Base-by-base conservation (phyloP, 2,329 filamentous ascomycete genomes). In the Bipolaris bicolor region DNA sequence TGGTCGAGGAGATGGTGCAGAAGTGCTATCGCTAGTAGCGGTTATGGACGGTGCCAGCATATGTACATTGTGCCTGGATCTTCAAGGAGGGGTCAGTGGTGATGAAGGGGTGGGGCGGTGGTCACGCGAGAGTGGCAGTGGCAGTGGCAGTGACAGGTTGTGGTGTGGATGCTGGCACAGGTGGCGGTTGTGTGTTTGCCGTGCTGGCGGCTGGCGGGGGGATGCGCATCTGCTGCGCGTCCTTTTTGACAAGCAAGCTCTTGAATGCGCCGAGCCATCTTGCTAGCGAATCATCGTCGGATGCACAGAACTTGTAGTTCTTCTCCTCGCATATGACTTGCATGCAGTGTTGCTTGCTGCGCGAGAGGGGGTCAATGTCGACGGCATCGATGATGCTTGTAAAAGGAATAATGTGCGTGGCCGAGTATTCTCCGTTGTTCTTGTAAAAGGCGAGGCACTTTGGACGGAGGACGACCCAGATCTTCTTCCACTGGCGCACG, bases 301-400 rank as follows among this genome's bases (percentile, higher is more conserved):
- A 82, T 0, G 92, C 79, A 62, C 79, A 81, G 65, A 83, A 80
- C 11, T 81, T 75, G 60, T 81, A 81, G 67, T 81, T 82, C 61
- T 80, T 95, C 72, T 98, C 94, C 68, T 97, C 94, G 34, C 90
- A 91, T 70, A 99, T 97, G 68, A 98, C 85, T 77, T 98, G 94
- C 74, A 98, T 83, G 76, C 95, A 98, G 72, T 90, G 88, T 45
- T 83, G 84, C 80, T 97, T 97, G 66, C 88, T 95, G 70, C 85
- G 89, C 69, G 90, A 94, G 61, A 96, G 80, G 0, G 93, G 89
- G 66, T 98, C 92, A 52, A 97, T 91, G 70, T 98, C 95, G 20
- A 97, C 93, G 1, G 91, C 93, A 66, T 96, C 91, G 68, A 98
- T 89, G 51, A 99, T 88, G 52, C 83, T 87, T 7, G 86, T 82